Conservation (phyloP, 345 rosid species). For the Linum usitatissimum region DNA sequence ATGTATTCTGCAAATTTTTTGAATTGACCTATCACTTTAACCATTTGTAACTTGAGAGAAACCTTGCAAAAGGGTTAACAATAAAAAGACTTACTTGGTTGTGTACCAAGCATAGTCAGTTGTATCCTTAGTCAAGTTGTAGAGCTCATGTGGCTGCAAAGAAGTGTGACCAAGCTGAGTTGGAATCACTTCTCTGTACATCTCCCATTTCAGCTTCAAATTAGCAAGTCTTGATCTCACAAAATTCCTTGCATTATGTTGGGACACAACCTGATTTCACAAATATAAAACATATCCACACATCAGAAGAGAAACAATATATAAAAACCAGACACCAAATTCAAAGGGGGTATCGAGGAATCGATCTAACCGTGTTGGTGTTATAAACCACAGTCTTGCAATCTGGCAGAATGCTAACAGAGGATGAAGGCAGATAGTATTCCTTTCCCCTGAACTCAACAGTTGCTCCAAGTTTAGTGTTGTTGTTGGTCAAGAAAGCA, state of each 20-base stretch:
- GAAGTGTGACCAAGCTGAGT: background rate
- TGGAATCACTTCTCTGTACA: background rate
- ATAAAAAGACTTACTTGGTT: background rate
- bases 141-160: background rate
- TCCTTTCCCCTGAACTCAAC: background rate
- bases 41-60: no score
- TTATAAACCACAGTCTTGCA: constrained; percentile 10
- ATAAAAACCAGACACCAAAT: background rate
- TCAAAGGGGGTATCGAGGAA: no score
- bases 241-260: background rate
- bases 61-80: no score
- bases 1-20: background rate
- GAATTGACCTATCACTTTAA: no score
- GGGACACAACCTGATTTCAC: constrained; percentile 2
- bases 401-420: constrained; percentile 8
- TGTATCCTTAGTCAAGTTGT: background rate
- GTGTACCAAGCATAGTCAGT: constrained; percentile 9
- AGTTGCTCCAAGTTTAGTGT: background rate
- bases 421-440: background rate
- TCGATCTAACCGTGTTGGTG: background rate
- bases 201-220: background rate
- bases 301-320: background rate
- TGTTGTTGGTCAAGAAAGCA: constrained; percentile 6
- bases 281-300: no score
- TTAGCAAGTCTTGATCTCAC: background rate